A percentile compares a stretch with the other conserved stretches of the same genome.
Evolutionary conservation across 192 early-diverging fungal species (phyloP).

Genomic region (Coemansia asiatica): DNA sequence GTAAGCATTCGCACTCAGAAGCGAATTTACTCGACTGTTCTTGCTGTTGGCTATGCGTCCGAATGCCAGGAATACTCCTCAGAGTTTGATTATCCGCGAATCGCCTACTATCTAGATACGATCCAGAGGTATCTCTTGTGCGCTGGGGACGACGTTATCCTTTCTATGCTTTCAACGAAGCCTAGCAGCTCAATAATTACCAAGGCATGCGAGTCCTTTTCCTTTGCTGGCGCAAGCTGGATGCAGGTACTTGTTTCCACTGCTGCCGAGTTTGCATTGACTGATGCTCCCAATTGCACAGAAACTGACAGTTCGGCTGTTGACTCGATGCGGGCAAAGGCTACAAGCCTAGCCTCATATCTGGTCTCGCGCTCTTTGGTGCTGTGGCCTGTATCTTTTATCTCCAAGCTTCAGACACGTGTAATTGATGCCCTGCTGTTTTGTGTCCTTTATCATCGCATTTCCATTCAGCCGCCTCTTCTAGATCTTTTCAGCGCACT

Average conservation of each 20-base stretch:
- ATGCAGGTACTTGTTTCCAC: slow-evolving; percentile 22
- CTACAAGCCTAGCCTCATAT: slow-evolving; percentile 21
- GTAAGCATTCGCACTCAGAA: slow-evolving; percentile 26
- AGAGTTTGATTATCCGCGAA: slow-evolving; percentile 28
- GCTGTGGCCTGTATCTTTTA: slow-evolving; percentile 20
- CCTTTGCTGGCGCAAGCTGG: slow-evolving; percentile 16
- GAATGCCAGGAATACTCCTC: slow-evolving; percentile 23
- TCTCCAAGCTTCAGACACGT: slow-evolving; percentile 20
- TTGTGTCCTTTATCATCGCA: slow-evolving; percentile 26
- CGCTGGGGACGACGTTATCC: slow-evolving; percentile 18
- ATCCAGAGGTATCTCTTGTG: slow-evolving; percentile 30
- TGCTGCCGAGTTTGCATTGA: slow-evolving; percentile 30
- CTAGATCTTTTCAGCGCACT: slow-evolving; percentile 32
- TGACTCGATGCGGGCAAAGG: slow-evolving; percentile 27
- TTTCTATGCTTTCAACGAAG: slow-evolving; percentile 7
- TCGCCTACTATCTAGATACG: slow-evolving; percentile 27
- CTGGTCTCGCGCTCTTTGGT: slow-evolving; percentile 17
- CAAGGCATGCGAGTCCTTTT: slow-evolving; percentile 10
- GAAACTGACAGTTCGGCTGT: neutral
- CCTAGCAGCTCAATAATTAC: slow-evolving; percentile 2
- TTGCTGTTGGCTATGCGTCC: slow-evolving; percentile 21
- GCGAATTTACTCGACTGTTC: slow-evolving; percentile 2
- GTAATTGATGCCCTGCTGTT: slow-evolving; percentile 34
- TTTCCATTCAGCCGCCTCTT: slow-evolving; percentile 33
- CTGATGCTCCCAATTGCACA: slow-evolving; percentile 16